Percentiles rank a stretch among this genome's conserved stretches.
Conservation (phyloP, 352 stramenopile genomes). For the Saprolegnia diclina region DNA sequence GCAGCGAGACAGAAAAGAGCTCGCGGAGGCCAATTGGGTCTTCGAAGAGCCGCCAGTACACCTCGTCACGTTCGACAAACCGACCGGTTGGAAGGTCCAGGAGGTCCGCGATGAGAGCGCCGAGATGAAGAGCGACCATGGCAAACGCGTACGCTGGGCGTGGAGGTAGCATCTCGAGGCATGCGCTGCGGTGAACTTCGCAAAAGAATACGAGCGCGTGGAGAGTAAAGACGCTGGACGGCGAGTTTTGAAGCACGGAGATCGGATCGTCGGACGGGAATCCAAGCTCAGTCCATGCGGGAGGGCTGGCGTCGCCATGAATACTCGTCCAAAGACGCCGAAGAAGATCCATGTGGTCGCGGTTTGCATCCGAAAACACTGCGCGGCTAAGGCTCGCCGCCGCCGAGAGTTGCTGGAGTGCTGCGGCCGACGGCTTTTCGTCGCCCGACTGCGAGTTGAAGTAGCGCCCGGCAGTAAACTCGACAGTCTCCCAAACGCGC, state of each 20-base stretch:
- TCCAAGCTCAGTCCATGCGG: constrained; percentile 58
- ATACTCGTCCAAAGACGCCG: constrained; percentile 62
- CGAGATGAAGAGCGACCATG: constrained; percentile 44
- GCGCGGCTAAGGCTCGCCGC: constrained; percentile 59
- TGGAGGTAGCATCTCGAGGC: constrained; percentile 3
- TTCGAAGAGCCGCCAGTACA: constrained; percentile 82
- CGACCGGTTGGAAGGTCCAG: constrained; percentile 67
- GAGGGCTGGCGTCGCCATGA: constrained; percentile 53
- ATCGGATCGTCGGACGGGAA: constrained; percentile 65
- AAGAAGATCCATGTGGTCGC: constrained; percentile 66
- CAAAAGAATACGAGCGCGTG: constrained; percentile 82
- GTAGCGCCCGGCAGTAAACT: constrained; percentile 30
- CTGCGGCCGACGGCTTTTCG: constrained; percentile 45
- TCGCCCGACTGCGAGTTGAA: constrained; percentile 31
- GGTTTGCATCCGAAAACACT: constrained; percentile 46
- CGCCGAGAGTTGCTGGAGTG: constrained; percentile 62
- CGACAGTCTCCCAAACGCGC: constrained; percentile 73
- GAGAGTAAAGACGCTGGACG: constrained; percentile 46
- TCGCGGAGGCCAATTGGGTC: constrained; percentile 79
- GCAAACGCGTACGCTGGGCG: constrained; percentile 47
- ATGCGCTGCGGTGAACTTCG: constrained; percentile 56
- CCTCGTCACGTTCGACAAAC: constrained; percentile 63
- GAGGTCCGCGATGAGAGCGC: constrained; percentile 56
- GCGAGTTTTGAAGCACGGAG: constrained; percentile 46
- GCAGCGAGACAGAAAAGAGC: constrained; percentile 69